Base-by-base conservation (phyloP, 768 basidiomycete genomes). In the Suillus occidentalis region DNA sequence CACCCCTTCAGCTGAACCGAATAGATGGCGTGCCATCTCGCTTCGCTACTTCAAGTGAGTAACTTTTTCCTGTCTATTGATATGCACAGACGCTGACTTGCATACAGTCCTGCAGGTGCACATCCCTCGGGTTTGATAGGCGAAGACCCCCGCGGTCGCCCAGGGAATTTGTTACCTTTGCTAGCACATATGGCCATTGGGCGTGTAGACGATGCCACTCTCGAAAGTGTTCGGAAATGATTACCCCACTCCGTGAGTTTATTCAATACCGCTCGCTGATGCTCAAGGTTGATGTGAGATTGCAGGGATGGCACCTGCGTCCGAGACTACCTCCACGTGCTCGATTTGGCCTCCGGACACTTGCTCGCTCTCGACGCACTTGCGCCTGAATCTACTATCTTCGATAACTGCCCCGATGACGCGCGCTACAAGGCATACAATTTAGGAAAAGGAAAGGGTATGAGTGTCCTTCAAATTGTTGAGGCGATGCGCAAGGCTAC, bases 201-300 rank as follows among this genome's bases (percentile, higher is more conserved):
- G 37, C 89, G 95, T 59, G 86, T 94, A 68, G 84, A 88, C 64
- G 89, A 90, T 53, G 70, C 78, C 25, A 85, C 84, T 9, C 73
- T 90, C n/a, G 40, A 90, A 92, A 73, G 92, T 99, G 6, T 99
- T 99, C 73, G 97, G 97, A 37, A 92, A 97, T 74, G 95, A 99
- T 77, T 99, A 97, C 77, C 95, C 96, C 25, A 99, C 97, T 0
- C 88, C 85, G 91, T 94, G 69, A 72, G 88, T 80, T 6, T 31
- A 34, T 12, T 42, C 20, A n/a, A 9, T 39, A 22, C 64, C 31
- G 60, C 10, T 37, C 34, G 25, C 28, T 10, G 5, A 39, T 16
- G 28, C 40, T 64, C 71, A 39, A 64, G 20, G 9, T 62, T 31
- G 3, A 62, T 25, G 61, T 36, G 43, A 34, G 31, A 56, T 45